Evolutionary conservation across 1,139 yeast genomes (phyloP).

Genomic region (Sugiyamaella sp.): DNA sequence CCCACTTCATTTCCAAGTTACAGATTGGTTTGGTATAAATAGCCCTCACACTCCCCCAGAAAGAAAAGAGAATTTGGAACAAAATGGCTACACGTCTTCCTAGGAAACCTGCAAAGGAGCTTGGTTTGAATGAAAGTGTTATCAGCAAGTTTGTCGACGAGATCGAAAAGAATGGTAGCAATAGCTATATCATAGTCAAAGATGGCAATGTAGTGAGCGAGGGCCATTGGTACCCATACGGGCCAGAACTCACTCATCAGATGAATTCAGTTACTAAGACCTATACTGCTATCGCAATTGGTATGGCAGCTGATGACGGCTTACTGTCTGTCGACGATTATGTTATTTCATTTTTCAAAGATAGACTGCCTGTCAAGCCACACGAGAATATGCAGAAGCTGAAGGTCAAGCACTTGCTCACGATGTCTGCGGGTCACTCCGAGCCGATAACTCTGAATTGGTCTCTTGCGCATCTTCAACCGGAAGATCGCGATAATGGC

Average conservation of each 20-base stretch:
- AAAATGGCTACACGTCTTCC: constrained; percentile 6
- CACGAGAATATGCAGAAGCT: constrained; percentile 25
- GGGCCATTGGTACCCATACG: constrained; percentile 27
- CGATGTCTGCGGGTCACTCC: constrained; percentile 27
- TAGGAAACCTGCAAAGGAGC: constrained; percentile 10
- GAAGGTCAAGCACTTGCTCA: constrained; percentile 22
- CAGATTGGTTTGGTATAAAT: too few species aligned
- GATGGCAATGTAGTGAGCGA: constrained; percentile 25
- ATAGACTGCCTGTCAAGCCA: constrained; percentile 19
- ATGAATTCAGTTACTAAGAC: constrained; percentile 27
- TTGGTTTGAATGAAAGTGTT: constrained; percentile 18
- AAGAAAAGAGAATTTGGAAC: too few species aligned
- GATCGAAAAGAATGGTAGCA: constrained; percentile 15
- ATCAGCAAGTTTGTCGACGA: constrained; percentile 26
- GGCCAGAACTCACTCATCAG: constrained; percentile 21
- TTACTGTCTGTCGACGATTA: constrained; percentile 23
- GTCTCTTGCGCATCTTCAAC: constrained; percentile 1
- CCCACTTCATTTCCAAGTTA: too few species aligned
- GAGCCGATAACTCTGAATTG: constrained; percentile 15
- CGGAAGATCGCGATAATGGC: constrained; percentile 14
- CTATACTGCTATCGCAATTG: constrained; percentile 26
- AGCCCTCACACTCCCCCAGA: too few species aligned
- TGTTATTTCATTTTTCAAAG: constrained; percentile 23
- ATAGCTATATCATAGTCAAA: constrained; percentile 23
- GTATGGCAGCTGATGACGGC: constrained; percentile 27